Evolutionary conservation across 208 protist species (phyloP), one percentile per base, ranked within the genome.

Genomic region (Acanthamoeba triangularis): DNA sequence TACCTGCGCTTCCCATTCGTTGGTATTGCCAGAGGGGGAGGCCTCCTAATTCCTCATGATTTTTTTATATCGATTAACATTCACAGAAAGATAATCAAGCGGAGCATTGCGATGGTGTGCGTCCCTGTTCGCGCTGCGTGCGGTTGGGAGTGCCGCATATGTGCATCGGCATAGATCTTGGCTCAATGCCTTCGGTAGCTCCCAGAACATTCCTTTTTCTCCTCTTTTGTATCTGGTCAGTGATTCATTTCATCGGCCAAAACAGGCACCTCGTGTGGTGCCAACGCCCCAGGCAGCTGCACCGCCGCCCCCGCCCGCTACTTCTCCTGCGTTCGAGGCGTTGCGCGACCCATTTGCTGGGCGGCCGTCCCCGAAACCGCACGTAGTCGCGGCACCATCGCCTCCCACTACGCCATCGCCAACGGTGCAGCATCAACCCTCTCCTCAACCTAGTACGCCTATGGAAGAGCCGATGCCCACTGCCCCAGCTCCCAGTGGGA

Each of bases 91-190:
- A 92, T 52, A 92, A 92, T 13, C 44, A 72, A 44, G 85, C 85
- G 37, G 33, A 76, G 13, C 11, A 18, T 23, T 92, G 85, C 28
- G 85, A 92, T 74, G 85, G 85, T 4, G 63, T 76, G 35, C 47
- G 85, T 0, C 85, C 85, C 8, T 92, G 85, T 49, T 65, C 85
- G 5, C 47, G 85, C 25, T 92, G 85, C 28, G 37, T 92, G 28
- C 85, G 85, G 10, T 41, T 92, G 28, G 85, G 85, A 5, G 85
- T 92, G 14, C 85, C 85, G 14, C 85, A 92, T 52, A 92, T 92
- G 85, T 92, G 85, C 63, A 72, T 92, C 7, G 85, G 85, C 33
- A 92, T 92, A 30, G 85, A 92, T 92, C 85, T 92, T 37, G 85
- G 85, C 14, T 18, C 30, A 3, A 30, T 30, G 25, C 61, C 61